Evolutionary conservation across 2,329 filamentous ascomycete genomes (phyloP).

Genomic region (Dactylellina leptospora): DNA sequence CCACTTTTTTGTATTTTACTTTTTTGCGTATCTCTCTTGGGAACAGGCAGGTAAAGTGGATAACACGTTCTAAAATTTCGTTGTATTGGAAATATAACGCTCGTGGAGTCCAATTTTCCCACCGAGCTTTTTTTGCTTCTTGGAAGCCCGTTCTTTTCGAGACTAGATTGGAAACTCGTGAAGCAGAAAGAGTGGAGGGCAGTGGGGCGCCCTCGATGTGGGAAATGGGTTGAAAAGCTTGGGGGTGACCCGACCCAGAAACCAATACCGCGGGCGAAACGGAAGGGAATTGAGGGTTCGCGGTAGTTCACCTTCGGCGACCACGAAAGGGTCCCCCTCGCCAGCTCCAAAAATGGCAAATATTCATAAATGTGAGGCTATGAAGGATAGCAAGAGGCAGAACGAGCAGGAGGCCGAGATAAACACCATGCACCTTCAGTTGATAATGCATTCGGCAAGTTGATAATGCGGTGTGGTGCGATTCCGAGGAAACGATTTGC

Average conservation of each 20-base stretch:
- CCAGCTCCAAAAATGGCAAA: conserved; percentile 43
- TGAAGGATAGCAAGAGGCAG: neutral
- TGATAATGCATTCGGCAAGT: conserved; percentile 33
- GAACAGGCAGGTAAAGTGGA: conserved; percentile 36
- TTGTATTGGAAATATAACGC: conserved; percentile 12
- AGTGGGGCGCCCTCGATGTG: conserved; percentile 9
- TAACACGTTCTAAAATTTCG: conserved; percentile 10
- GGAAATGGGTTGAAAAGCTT: conserved; percentile 4
- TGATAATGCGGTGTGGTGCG: conserved; percentile 21
- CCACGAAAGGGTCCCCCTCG: conserved; percentile 22
- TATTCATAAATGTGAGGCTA: neutral
- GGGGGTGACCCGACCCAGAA: conserved; percentile 10
- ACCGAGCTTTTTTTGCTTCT: conserved; percentile 26
- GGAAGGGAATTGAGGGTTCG: conserved; percentile 6
- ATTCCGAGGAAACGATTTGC: conserved; percentile 6
- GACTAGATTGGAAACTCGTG: neutral
- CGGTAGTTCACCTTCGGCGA: conserved; percentile 29
- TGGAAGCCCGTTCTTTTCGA: neutral
- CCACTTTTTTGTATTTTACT: neutral
- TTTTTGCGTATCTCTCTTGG: conserved; percentile 41
- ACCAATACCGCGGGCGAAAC: conserved; percentile 14
- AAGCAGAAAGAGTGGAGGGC: conserved; percentile 3
- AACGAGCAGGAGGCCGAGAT: conserved; percentile 22
- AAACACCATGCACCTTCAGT: conserved; percentile 20
- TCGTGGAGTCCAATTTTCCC: neutral